Base-by-base conservation (phyloP, 139 green algal genomes). In the Volvox africanus region DNA sequence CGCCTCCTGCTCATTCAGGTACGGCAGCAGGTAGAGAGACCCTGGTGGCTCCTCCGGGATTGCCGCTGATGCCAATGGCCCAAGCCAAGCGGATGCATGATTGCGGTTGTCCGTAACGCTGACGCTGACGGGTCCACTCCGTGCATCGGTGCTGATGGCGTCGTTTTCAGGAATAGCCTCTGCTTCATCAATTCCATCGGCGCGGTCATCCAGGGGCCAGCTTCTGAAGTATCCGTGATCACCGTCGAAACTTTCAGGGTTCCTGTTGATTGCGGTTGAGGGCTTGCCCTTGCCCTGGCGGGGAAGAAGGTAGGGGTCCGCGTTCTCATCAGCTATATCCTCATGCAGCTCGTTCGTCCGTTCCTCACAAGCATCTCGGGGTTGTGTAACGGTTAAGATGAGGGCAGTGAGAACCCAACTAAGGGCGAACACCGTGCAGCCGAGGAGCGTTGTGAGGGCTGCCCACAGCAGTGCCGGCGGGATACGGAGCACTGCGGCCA, bases 401-500 rank as follows among this genome's bases (percentile, higher is more conserved):
- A 87, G 61, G 30, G 81, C 81, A 9, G 81, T 87, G 11, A 87
- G 61, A 21, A 87, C 61, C 81, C 81, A 87, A 62, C 81, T 87
- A 55, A 77, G 61, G 0, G 81, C 81, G 1, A 87, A 32, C 30
- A 77, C 18, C 2, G 81, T 33, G 20, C 36, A 77, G n/a, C 61
- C 30, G n/a, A 87, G 1, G 30, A 87, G 61, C 6, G 50, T 17
- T 0, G 81, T 32, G 61, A 87, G 30, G 14, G 30, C 61, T 6
- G 30, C 61, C 81, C 81, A 87, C 17, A 77, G 30, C 30, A 61
- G n/a, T 21, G 19, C n/a, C 20, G 81, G 61, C n/a, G 81, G 61
- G 18, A 87, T 55, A 32, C 61, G 81, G 19, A 87, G 30, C 32
- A 87, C 61, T 19, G 30, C 30, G 30, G 81, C 61, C 30, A 87